phyloP scores from a whole-genome alignment of 2,329 filamentous ascomycete genomes.

The Akanthomyces uredinophilus region DNA sequence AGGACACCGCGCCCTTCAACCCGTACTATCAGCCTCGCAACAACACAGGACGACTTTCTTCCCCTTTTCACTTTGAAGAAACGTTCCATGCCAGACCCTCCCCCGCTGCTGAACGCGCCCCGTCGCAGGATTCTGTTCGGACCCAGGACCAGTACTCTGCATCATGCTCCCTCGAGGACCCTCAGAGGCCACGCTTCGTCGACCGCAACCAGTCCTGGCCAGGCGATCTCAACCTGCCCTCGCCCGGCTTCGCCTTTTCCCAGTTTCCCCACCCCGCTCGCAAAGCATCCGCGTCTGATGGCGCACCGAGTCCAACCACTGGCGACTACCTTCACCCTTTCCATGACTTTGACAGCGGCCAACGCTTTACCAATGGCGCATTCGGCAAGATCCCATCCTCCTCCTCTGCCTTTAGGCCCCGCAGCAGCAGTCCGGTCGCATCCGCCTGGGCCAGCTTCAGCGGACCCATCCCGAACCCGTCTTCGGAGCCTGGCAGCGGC shows the following conservation, averaged over 20 bases:
- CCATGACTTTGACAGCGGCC: neutral
- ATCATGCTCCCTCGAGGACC: neutral
- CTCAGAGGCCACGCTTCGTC: neutral
- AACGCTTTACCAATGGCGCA: slow-evolving; percentile 10
- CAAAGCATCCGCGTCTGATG: neutral
- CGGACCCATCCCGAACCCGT: neutral
- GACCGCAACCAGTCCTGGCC: slow-evolving; percentile 8
- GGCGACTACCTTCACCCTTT: neutral
- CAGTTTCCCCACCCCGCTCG: neutral
- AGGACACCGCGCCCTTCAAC: slow-evolving; percentile 21
- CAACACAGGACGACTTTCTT: slow-evolving; percentile 4
- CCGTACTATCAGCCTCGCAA: slow-evolving; percentile 31
- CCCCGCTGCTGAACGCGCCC: neutral
- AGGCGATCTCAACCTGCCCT: neutral
- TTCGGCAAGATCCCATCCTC: neutral
- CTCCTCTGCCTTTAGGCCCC: neutral
- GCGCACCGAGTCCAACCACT: neutral
- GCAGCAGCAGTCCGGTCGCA: neutral
- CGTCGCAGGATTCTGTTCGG: neutral
- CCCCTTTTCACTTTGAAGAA: neutral
- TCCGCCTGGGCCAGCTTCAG: slow-evolving; percentile 8
- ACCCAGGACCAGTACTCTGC: neutral
- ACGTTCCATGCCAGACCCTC: neutral
- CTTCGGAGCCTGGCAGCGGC: neutral
- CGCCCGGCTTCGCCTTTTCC: neutral